Evolutionary conservation across 805 yeast genomes (phyloP).

Genomic region (Metschnikowia kofuensis): DNA sequence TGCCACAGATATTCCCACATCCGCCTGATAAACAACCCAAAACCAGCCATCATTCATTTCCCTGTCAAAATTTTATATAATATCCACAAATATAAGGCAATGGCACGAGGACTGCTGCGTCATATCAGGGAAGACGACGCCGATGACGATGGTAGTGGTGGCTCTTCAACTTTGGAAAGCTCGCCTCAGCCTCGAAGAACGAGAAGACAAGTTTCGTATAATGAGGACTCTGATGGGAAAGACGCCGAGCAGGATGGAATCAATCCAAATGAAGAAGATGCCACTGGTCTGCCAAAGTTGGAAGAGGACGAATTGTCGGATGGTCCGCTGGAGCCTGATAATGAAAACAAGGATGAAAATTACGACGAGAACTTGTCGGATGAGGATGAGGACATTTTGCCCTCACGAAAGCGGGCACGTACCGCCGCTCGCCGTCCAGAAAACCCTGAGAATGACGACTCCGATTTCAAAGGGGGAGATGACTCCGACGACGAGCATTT

Average conservation of each 20-base stretch:
- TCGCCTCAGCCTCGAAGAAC: constrained; percentile 10
- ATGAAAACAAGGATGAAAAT: constrained; percentile 8
- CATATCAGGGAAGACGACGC: constrained; percentile 10
- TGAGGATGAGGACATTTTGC: constrained; percentile 11
- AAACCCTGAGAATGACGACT: constrained; percentile 16
- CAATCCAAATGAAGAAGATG: not conserved
- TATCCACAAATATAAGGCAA: constrained; percentile 9
- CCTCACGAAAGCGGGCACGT: constrained; percentile 14
- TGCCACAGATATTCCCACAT: not conserved
- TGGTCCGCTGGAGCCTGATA: constrained; percentile 5
- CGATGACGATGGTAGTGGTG: constrained; percentile 4
- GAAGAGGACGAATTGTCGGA: not conserved
- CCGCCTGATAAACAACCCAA: not conserved
- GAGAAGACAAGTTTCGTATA: constrained; percentile 12
- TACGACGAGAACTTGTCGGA: constrained; percentile 14
- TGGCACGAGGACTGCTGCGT: constrained; percentile 19
- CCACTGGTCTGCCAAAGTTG: not conserved
- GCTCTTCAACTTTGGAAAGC: not conserved
- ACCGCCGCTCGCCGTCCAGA: constrained; percentile 3
- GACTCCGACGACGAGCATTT: constrained; percentile 13
- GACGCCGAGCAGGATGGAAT: constrained; percentile 12
- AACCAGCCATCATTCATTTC: constrained; percentile 8
- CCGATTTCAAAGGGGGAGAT: constrained; percentile 17
- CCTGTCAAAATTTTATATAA: constrained; percentile 16
- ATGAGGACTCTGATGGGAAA: constrained; percentile 14